These are phyloP conservation scores for Oryza glaberrima DNA, from an alignment of 176 grass and related monocot species.

Conservation along the genomic window DNA sequence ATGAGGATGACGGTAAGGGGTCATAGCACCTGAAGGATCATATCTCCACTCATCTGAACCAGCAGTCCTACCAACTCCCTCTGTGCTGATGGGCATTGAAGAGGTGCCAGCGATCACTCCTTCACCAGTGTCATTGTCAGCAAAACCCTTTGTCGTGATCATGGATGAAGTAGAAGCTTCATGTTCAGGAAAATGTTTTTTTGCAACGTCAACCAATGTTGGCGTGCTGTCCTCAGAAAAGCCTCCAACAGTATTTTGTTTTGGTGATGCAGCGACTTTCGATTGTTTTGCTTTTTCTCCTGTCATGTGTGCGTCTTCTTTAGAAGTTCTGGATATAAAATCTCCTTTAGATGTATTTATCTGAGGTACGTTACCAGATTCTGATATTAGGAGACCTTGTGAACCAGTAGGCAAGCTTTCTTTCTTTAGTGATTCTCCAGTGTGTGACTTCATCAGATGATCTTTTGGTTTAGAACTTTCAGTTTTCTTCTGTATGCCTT, in stretches of 20 bases:
- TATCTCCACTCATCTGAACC: slow-evolving; percentile 33
- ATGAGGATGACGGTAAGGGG: slow-evolving; percentile 36
- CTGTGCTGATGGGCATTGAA: slow-evolving; percentile 29
- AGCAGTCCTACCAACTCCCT: slow-evolving; percentile 26
- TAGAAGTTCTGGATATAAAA: slow-evolving; percentile 21
- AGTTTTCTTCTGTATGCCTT: slow-evolving; percentile 52
- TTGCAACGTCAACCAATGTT: slow-evolving; percentile 27
- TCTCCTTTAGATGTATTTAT: slow-evolving; percentile 38
- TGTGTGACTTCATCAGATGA: slow-evolving; percentile 37
- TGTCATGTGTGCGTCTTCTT: slow-evolving; percentile 21
- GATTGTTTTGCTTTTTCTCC: slow-evolving; percentile 36
- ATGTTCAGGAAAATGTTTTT: slow-evolving; percentile 29
- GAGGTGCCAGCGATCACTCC: slow-evolving; percentile 34
- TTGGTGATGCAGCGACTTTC: slow-evolving; percentile 29
- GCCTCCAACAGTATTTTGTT: slow-evolving; percentile 23
- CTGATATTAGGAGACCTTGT: slow-evolving; percentile 41
- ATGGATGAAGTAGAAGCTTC: slow-evolving; percentile 33
- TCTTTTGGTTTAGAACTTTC: slow-evolving; percentile 35
- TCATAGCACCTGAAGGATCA: slow-evolving; percentile 45
- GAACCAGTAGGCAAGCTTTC: slow-evolving; percentile 13
- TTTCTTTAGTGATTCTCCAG: slow-evolving; percentile 36
- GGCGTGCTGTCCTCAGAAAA: slow-evolving; percentile 21
- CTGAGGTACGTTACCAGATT: slow-evolving; percentile 25
- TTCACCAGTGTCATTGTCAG: slow-evolving; percentile 35
- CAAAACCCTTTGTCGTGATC: slow-evolving; percentile 28